Evolutionary conservation across 2,329 filamentous ascomycete genomes (phyloP).

Genomic region (Dothistroma pini): DNA sequence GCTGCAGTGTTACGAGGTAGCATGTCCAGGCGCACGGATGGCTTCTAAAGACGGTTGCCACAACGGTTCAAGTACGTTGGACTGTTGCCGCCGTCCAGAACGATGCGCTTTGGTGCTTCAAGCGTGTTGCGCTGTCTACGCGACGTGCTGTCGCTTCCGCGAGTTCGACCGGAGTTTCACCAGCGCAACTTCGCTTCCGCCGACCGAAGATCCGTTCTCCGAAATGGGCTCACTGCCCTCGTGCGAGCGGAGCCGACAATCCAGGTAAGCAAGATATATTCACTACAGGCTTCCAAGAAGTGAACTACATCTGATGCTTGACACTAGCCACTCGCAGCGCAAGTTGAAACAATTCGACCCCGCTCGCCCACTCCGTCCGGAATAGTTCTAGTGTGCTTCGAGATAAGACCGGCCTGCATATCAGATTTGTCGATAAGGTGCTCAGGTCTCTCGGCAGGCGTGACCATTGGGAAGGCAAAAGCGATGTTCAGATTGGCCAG

Average conservation of each 20-base stretch:
- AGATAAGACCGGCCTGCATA: neutral
- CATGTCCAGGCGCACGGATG: no score
- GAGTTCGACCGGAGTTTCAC: neutral
- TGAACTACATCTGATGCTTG: neutral
- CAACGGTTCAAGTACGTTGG: no score
- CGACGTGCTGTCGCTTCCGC: no score
- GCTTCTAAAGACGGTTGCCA: no score
- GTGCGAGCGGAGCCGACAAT: neutral
- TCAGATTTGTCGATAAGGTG: neutral
- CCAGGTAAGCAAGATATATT: neutral
- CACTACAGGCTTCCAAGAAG: neutral
- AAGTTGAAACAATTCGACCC: neutral
- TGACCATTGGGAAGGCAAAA: slow-evolving; percentile 5
- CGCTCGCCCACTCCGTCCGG: neutral
- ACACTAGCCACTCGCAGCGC: neutral
- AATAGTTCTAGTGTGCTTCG: neutral
- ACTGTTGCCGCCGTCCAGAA: no score
- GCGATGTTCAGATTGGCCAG: slow-evolving; percentile 18
- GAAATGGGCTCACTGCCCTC: neutral
- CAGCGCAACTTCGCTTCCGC: neutral
- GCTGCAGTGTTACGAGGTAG: no score
- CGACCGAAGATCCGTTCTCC: neutral
- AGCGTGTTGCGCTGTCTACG: no score
- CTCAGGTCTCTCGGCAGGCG: neutral
- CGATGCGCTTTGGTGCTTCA: no score